Evolutionary conservation across 805 yeast species (phyloP).

Genomic region (Metschnikowia henanensis): DNA sequence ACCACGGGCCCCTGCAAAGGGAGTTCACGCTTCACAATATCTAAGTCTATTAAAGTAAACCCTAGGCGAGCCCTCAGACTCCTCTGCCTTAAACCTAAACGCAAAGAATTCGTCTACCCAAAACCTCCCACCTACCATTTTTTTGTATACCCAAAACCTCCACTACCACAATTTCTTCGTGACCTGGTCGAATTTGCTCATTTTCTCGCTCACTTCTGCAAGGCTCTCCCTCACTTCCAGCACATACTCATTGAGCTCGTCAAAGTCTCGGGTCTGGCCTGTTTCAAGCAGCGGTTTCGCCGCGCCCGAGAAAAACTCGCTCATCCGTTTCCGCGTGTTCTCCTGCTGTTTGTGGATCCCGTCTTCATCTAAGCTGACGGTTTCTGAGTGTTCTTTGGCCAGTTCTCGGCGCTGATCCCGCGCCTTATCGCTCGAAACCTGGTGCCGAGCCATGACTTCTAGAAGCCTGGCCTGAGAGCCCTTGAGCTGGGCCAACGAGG

Average conservation of each 20-base stretch:
- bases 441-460: conserved; percentile 34
- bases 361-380: conserved; percentile 8
- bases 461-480: conserved; percentile 48
- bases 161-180: conserved; percentile 43
- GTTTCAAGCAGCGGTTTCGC: conserved; percentile 19
- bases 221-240: conserved; percentile 49
- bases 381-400: conserved; percentile 10
- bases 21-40: too few species aligned
- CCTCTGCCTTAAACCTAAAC: too few species aligned
- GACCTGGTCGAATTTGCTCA: conserved; percentile 46
- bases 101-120: too few species aligned
- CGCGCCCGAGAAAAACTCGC: conserved; percentile 17
- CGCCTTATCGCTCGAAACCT: conserved; percentile 19
- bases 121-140: too few species aligned
- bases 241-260: conserved; percentile 49
- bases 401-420: conserved; percentile 15
- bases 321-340: conserved; percentile 15
- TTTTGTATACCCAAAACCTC: too few species aligned
- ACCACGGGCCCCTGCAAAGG: too few species aligned
- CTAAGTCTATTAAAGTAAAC: too few species aligned
- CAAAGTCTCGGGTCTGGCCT: conserved; percentile 43
- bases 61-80: too few species aligned
- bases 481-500: conserved; percentile 53
- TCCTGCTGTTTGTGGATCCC: conserved; percentile 13
- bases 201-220: conserved; percentile 51